These are phyloP conservation scores for Coniella lustricola DNA, from an alignment of 2,329 filamentous ascomycete genomes.

Conservation along the genomic window DNA sequence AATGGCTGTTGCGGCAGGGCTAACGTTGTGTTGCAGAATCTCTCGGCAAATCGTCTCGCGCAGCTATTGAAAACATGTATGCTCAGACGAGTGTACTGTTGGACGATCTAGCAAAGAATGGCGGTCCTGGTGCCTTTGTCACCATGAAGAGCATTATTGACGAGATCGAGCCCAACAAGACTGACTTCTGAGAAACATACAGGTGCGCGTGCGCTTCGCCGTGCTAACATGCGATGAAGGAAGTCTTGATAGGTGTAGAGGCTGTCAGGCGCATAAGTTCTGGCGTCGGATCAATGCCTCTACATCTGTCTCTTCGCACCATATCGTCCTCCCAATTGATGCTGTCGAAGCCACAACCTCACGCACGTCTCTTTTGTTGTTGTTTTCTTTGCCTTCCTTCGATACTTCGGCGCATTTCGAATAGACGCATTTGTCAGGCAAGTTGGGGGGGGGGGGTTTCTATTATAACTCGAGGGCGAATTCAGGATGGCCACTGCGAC, in stretches of 20 bases:
- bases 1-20: not conserved
- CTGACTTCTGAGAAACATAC: constrained; percentile 24
- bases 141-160: constrained; percentile 48
- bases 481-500: no score
- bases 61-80: constrained; percentile 77
- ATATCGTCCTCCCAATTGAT: not conserved
- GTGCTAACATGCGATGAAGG: not conserved
- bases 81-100: constrained; percentile 82
- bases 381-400: no score
- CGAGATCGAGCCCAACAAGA: constrained; percentile 34
- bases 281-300: not conserved
- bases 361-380: not conserved
- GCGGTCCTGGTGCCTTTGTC: constrained; percentile 76
- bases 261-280: not conserved
- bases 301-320: not conserved
- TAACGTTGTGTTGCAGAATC: constrained; percentile 53
- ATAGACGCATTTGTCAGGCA: no score
- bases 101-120: constrained; percentile 72
- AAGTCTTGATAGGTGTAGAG: not conserved
- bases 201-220: not conserved
- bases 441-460: no score
- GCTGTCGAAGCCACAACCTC: not conserved
- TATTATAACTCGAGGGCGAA: no score
- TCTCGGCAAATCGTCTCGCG: constrained; percentile 79
- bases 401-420: no score